Conservation (phyloP, 768 basidiomycete species). For the Cystoderma amianthinum region DNA sequence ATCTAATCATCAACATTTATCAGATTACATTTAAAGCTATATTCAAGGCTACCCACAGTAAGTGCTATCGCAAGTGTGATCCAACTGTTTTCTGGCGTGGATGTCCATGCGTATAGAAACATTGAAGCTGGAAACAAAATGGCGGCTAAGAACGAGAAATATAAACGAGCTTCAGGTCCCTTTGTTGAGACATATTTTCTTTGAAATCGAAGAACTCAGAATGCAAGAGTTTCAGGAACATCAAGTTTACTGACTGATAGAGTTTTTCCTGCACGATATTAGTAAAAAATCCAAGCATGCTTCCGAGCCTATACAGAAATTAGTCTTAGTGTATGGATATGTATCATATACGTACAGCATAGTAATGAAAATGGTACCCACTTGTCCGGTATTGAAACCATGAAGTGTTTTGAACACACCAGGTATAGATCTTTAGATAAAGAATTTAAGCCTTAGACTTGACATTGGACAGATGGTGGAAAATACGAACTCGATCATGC, state of each 20-base stretch:
- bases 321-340: conserved; percentile 1
- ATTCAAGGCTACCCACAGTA: conserved; percentile 20
- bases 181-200: conserved; percentile 18
- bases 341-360: conserved; percentile 35
- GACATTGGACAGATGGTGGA: conserved; percentile 21
- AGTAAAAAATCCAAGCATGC: conserved; percentile 33
- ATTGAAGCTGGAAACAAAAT: conserved; percentile 46
- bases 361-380: conserved; percentile 50
- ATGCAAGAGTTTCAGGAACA: too few relatives aligned
- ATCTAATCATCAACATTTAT: conserved; percentile 20
- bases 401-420: conserved; percentile 52
- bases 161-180: conserved; percentile 47
- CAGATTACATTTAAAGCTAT: not conserved
- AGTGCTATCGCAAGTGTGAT: conserved; percentile 45
- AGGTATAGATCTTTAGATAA: conserved; percentile 46
- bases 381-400: conserved; percentile 46
- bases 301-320: conserved; percentile 34
- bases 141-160: conserved; percentile 38
- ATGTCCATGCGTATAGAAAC: conserved; percentile 66
- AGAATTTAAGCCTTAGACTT: not conserved
- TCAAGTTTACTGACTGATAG: conserved; percentile 35
- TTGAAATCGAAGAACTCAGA: not conserved
- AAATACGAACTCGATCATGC: conserved; percentile 33
- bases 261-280: conserved; percentile 38
- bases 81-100: conserved; percentile 46